Base-by-base conservation (phyloP, 2,329 filamentous ascomycete species). In the Colletotrichum australisinense region DNA sequence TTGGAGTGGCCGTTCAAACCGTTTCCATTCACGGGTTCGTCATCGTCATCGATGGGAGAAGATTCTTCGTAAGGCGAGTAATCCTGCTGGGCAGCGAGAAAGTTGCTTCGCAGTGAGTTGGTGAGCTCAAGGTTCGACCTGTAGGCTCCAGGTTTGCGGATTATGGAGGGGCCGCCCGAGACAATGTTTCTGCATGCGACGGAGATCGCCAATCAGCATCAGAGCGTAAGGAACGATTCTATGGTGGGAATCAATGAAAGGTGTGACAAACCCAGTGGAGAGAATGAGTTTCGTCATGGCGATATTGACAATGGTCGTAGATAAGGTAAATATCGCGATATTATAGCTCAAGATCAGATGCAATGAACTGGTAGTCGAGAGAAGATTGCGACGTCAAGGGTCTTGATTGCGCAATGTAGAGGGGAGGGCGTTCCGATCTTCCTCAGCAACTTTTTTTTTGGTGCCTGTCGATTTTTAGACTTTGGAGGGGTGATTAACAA, bases 41-140 rank as follows among this genome's bases (percentile, higher is more conserved):
- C 70, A 52, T 63, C 79, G 73, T 64, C 70, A 56, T 74, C 69
- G 70, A 76, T 66, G 76, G 78, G 78, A 74, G 75, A 77, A 68
- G 75, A 57, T 52, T 74, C 69, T 16, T 62, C 78, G 60, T 74
- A 80, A 67, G 75, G 78, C 46, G 80, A 82, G 76, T 90, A 90
- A 77, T 92, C 90, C 79, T 92, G 86, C 81, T 95, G 93, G 52
- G 93, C 93, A 35, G 92, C 90, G 66, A 90, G 82, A 81, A 98
- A 95, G 83, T 96, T 98, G 80, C 92, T 91, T 78, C 94, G 93
- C 22, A 99, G 90, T 3, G 95, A 94, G 79, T 95, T 95, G 76
- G 95, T 93, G 78, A 99, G 90, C 84, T 99, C 97, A 78, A 95
- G 92, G 81, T 98, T 98, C 67, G 96, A 98, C 81, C 95, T 95